Conservation (phyloP, 345 rosid species). For the Anacardium occidentale region DNA sequence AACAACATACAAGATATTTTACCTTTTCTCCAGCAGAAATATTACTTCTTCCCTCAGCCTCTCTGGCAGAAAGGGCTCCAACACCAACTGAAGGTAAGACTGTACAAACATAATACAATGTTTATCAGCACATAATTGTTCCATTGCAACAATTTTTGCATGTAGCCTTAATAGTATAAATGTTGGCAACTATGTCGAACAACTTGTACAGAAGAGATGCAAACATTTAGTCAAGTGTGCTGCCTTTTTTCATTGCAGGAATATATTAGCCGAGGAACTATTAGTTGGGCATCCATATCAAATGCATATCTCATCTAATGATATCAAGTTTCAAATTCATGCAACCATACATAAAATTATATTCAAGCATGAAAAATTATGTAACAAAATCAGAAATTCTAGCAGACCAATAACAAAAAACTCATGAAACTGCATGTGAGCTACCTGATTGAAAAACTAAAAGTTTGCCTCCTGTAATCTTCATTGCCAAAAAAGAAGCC, state of each 20-base stretch:
- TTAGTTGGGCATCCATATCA: too few species aligned
- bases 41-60: constrained; percentile 93
- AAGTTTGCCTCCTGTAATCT: constrained; percentile 92
- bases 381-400: background rate
- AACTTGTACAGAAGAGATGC: background rate
- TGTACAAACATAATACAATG: constrained; percentile 26
- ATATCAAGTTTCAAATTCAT: background rate
- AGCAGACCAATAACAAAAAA: constrained; percentile 8
- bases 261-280: too few species aligned
- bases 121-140: background rate
- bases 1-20: constrained; percentile 12
- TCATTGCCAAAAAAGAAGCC: constrained; percentile 96
- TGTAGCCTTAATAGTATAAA: too few species aligned
- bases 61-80: constrained; percentile 94
- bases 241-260: background rate
- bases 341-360: background rate
- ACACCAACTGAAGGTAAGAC: constrained; percentile 95
- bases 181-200: background rate
- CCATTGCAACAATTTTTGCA: background rate
- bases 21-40: constrained; percentile 91
- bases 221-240: background rate
- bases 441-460: constrained; percentile 96
- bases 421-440: background rate
- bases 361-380: background rate
- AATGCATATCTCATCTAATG: background rate